phyloP scores from a whole-genome alignment of 2,329 filamentous ascomycete genomes.

The Penicillium paneum region DNA sequence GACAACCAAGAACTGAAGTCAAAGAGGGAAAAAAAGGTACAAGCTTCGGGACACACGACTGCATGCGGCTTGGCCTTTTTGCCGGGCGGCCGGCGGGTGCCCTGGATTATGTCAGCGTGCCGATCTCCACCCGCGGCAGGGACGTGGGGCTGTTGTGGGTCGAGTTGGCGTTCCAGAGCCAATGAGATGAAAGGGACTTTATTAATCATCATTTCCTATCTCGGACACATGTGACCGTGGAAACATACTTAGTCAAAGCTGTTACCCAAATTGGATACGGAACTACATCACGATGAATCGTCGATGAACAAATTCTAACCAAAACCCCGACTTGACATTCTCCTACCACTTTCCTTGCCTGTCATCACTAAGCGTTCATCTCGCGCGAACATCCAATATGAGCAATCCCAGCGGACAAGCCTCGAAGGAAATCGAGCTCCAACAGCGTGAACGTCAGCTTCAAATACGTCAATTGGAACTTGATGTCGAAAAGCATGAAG shows the following conservation, averaged over 20 bases:
- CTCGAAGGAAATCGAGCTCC: neutral
- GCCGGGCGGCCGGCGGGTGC: neutral
- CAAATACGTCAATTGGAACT: neutral
- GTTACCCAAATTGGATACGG: neutral
- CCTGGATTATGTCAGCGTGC: constrained; percentile 7
- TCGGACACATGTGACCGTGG: neutral
- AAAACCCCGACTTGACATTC: neutral
- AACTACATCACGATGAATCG: neutral
- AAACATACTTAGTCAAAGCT: neutral
- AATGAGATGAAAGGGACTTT: neutral
- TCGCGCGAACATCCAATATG: neutral
- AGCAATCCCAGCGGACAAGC: too few relatives aligned
- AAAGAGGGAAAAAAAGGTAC: neutral
- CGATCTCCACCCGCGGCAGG: constrained; percentile 1
- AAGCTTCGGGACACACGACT: neutral
- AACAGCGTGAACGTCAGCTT: neutral
- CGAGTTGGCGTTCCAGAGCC: neutral
- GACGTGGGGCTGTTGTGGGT: neutral
- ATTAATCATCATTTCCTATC: neutral
- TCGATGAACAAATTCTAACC: neutral
- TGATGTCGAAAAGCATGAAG: neutral
- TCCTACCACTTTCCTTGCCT: neutral
- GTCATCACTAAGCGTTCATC: neutral
- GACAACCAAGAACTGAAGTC: neutral
- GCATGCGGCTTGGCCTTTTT: constrained; percentile 6